A percentile compares a stretch with the other conserved stretches of the same genome.
Conservation (phyloP, 2,329 filamentous ascomycete genomes). For the Dothideomycetes sp. region DNA sequence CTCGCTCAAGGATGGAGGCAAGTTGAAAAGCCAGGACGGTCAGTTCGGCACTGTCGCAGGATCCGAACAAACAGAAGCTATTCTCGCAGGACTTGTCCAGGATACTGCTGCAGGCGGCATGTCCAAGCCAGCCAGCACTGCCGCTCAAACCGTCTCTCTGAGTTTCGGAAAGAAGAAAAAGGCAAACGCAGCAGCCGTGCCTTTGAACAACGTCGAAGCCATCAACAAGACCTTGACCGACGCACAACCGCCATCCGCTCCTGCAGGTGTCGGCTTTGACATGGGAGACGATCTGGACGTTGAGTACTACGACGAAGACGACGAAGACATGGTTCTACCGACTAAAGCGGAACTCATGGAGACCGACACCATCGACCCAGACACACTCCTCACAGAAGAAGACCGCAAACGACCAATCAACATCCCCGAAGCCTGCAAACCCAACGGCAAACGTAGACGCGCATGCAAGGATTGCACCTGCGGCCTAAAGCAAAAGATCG, state of each 20-base stretch:
- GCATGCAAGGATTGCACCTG: slow-evolving; percentile 98
- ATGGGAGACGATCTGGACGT: slow-evolving; percentile 51
- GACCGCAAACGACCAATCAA: slow-evolving; percentile 70
- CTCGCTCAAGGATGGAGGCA: slow-evolving; percentile 60
- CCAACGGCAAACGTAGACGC: slow-evolving; percentile 80
- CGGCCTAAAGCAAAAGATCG: slow-evolving; percentile 75
- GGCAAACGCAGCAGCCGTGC: slow-evolving; percentile 32
- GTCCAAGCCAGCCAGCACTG: slow-evolving; percentile 46
- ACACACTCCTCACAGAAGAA: slow-evolving; percentile 74
- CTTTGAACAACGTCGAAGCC: slow-evolving; percentile 26
- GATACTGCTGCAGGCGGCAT: slow-evolving; percentile 56
- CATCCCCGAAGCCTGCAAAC: slow-evolving; percentile 76
- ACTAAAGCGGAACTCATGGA: slow-evolving; percentile 38
- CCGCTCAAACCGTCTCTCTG: slow-evolving; percentile 35
- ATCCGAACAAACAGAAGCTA: slow-evolving; percentile 62
- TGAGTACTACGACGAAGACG: slow-evolving; percentile 31
- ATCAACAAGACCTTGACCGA: slow-evolving; percentile 27
- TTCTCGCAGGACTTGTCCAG: slow-evolving; percentile 66
- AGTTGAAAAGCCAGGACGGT: slow-evolving; percentile 61
- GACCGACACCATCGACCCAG: slow-evolving; percentile 86
- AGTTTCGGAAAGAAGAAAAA: slow-evolving; percentile 58
- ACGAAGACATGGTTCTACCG: slow-evolving; percentile 27
- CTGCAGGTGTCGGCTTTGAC: slow-evolving; percentile 58
- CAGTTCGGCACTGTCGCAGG: slow-evolving; percentile 38
- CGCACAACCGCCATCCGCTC: slow-evolving; percentile 33